Evolutionary conservation across 2,329 filamentous ascomycete species (phyloP).

Genomic region (Cladosporium colombiae): DNA sequence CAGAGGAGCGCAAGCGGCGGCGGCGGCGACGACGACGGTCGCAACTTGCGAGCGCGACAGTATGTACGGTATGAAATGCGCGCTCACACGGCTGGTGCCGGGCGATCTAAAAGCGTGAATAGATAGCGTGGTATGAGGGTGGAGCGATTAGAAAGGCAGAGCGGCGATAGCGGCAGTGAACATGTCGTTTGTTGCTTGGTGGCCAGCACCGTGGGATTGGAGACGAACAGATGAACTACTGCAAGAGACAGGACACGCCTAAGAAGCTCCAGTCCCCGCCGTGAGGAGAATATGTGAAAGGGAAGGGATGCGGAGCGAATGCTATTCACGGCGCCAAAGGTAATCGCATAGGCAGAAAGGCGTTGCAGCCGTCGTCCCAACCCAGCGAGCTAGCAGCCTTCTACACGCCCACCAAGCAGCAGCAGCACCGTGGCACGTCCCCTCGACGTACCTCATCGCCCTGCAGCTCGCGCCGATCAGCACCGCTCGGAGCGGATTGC

Average conservation of each 20-base stretch:
- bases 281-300: background rate
- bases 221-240: background rate
- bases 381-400: background rate
- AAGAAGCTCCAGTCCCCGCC: background rate
- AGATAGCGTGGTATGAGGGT: constrained; percentile 2
- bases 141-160: constrained; percentile 1
- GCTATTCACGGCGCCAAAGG: constrained; percentile 11
- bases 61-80: background rate
- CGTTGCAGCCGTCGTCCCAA: constrained; percentile 3
- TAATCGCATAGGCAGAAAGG: constrained; percentile 3
- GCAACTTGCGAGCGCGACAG: background rate
- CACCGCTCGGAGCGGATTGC: background rate
- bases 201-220: constrained; percentile 9
- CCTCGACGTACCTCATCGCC: background rate
- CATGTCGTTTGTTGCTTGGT: constrained; percentile 13
- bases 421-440: background rate
- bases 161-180: constrained; percentile 9
- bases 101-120: background rate
- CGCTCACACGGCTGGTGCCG: background rate
- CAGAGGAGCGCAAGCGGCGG: background rate
- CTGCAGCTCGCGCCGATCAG: background rate
- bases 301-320: constrained; percentile 4
- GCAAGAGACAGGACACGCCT: background rate
- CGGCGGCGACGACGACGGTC: background rate
- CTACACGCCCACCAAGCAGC: background rate